Base-by-base conservation (phyloP, 2,329 filamentous ascomycete species). In the Sphaerulina vaccinii region DNA sequence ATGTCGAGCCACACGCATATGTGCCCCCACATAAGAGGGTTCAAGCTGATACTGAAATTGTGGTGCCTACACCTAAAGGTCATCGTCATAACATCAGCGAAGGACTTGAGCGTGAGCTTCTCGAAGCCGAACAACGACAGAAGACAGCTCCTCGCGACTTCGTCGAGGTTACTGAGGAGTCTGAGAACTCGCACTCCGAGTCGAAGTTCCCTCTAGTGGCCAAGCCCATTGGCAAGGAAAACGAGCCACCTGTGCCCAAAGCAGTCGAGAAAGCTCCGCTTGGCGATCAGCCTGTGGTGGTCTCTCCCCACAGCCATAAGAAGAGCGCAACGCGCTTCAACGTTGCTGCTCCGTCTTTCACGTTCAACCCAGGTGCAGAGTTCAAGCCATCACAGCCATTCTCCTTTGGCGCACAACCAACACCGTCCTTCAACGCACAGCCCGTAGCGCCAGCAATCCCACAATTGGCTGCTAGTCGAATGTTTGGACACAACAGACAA, bases 321-420 rank as follows among this genome's bases (percentile, higher is more conserved):
- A 65, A 62, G 56, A 65, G 54, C 37, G 33, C 52, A 22, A 89
- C 90, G 1, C 91, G 85, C 60, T 80, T 97, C 61, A 97, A 97
- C 63, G 90, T 95, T 23, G 83, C 86, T 56, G 92, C 92, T 0
- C 87, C 90, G 40, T 89, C 93, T 65, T 96, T 96, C 76, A 89
- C 86, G 62, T 92, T 92, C 70, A 79, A 86, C 49, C 80, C 81
- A 5, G 70, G 70, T 29, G 72, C 73, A 13, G 73, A 76, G 2
- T 81, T 81, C 61, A 73, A 71, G 37, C 55, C 46, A 56, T 66
- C 38, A 67, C 51, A 54, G 21, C 40, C 50, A 40, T 50, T 58
- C 48, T 44, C 53, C 10, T 62, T 62, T 47, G 51, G 52, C 29
- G 51, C 65, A 5, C 45, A 36, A 3, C 39, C 48, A 18, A 51